These are phyloP conservation scores for Phaeophleospora eucalypticola DNA, from an alignment of 2,329 filamentous ascomycete species.

Conservation along the genomic window DNA sequence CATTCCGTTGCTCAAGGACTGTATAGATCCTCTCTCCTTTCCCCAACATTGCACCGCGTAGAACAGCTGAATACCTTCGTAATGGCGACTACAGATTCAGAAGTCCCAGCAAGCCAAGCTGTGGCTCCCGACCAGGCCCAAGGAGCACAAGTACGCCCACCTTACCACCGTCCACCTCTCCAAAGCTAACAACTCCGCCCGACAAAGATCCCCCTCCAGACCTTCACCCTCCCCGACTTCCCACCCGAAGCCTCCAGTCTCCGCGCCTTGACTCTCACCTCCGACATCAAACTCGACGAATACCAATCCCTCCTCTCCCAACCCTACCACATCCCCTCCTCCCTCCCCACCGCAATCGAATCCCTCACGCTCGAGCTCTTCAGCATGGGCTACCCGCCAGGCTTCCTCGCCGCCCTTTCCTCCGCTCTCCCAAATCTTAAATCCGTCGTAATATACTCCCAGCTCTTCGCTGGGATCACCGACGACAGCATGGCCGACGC, in stretches of 20 bases:
- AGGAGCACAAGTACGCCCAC: constrained; percentile 35
- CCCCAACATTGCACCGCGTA: not conserved
- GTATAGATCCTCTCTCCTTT: not conserved
- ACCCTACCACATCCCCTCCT: constrained; percentile 33
- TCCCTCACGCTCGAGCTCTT: constrained; percentile 48
- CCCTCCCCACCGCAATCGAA: constrained; percentile 40
- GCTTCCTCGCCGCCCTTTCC: constrained; percentile 41
- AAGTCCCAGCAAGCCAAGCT: not conserved
- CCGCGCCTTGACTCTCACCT: constrained; percentile 45
- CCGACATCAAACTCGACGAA: constrained; percentile 46
- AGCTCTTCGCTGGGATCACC: constrained; percentile 44
- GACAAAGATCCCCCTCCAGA: constrained; percentile 45
- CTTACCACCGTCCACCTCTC: too few species aligned
- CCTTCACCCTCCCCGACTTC: constrained; percentile 45
- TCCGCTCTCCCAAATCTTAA: constrained; percentile 40
- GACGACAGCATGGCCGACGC: constrained; percentile 39
- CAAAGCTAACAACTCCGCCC: too few species aligned
- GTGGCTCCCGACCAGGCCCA: constrained; percentile 24
- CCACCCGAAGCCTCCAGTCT: constrained; percentile 42
- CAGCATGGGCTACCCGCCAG: constrained; percentile 44
- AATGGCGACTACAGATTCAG: constrained; percentile 6
- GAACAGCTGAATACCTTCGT: not conserved
- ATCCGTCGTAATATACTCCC: constrained; percentile 44
- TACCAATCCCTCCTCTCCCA: constrained; percentile 40
- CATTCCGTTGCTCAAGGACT: not conserved